Evolutionary conservation across 208 protist genomes (phyloP), one percentile per base, ranked within the genome.

Genomic region (Acanthamoeba triangularis): DNA sequence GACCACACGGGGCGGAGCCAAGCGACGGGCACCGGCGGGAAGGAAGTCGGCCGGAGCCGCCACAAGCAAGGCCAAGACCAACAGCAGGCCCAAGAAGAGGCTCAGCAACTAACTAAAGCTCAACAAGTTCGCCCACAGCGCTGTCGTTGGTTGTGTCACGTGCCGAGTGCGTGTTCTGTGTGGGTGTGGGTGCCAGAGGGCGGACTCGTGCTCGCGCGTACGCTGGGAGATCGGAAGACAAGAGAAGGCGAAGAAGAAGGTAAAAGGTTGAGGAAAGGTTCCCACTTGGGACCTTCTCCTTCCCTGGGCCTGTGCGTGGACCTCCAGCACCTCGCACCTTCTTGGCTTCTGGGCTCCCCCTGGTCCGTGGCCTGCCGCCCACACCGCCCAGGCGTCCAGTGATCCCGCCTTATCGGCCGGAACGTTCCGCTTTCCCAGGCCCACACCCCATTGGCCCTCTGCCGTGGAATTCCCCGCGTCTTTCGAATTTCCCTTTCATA

Each of bases 371-470:
- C n/a, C 28, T 5, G 63, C 7, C 25, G 14, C 25, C 67, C 5
- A 14, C 33, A 5, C 14, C 33, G 35, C 67, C 35, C 67, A 76
- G 67, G 3, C 67, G 59, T 65, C 67, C 67, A 76, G 67, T 76
- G 67, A 76, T 76, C 67, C 67, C 67, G 67, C 67, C 25, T 18
- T 76, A 76, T 76, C 67, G 67, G 33, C 33, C 67, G 33, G 67
- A 44, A 76, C 14, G 67, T 76, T 33, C 30, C 67, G 67, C 25
- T 76, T 76, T 76, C 67, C 67, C 35, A 76, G 33, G 5, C 13
- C 3, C 67, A 13, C 8, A 6, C 33, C 1, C n/a, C 16, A 76
- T 76, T 76, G 67, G 67, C 28, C 23, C 6, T n/a, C 59, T 0
- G 6, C 23, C 11, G 0, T 65, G 25, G 33, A 76, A 76, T 6